Conservation (phyloP, 345 rosid genomes). For the Corchorus olitorius region DNA sequence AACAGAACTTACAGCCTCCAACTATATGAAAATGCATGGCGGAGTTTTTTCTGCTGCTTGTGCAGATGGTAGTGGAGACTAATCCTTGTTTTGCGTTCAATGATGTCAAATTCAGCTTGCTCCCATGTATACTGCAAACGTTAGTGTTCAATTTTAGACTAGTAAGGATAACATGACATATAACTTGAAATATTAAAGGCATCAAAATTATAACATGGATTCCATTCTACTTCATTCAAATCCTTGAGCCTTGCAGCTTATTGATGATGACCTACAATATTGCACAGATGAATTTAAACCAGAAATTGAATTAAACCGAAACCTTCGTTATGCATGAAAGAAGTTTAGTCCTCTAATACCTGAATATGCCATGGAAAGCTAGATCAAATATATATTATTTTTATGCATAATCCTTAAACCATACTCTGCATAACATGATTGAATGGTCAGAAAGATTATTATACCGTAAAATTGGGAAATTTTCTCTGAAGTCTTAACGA, state of each 20-base stretch:
- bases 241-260: background rate
- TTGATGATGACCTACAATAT: background rate
- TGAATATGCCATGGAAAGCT: background rate
- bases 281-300: background rate
- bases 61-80: conserved; percentile 83
- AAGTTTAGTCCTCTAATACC: conserved; percentile 4
- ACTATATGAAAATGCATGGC: conserved; percentile 82
- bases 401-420: background rate
- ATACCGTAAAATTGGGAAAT: conserved; percentile 79
- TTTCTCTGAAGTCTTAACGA: conserved; percentile 75
- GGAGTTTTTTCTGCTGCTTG: conserved; percentile 76
- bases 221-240: background rate
- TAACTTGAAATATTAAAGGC: background rate
- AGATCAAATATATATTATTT: background rate
- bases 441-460: conserved; percentile 13
- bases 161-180: background rate
- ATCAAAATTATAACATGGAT: conserved; percentile 5
- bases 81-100: conserved; percentile 77
- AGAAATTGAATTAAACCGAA: background rate
- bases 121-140: conserved; percentile 77
- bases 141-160: background rate
- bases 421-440: background rate
- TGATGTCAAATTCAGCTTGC: conserved; percentile 83
- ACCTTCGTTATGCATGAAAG: background rate
- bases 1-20: conserved; percentile 80